These are phyloP conservation scores for Venturia pyrina DNA, from an alignment of 2,329 filamentous ascomycete species.

Conservation along the genomic window DNA sequence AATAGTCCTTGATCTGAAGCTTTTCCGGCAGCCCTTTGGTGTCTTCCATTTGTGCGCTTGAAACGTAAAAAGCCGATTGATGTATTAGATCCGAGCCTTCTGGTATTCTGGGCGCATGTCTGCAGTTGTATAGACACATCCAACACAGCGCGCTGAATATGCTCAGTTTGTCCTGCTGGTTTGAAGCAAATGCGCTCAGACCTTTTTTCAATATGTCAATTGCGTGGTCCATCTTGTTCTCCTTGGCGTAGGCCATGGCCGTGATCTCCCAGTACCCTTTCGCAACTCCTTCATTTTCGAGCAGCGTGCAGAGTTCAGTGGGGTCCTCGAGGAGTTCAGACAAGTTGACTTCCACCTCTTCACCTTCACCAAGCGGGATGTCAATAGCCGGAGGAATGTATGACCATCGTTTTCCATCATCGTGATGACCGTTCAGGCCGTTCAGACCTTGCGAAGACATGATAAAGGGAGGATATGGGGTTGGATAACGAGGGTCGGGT, in stretches of 20 bases:
- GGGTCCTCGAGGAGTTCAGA: constrained; percentile 87
- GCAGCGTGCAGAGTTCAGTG: constrained; percentile 85
- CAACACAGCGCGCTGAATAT: constrained; percentile 79
- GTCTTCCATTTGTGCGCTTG: not conserved
- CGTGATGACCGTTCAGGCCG: constrained; percentile 6
- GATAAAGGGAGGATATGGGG: not conserved
- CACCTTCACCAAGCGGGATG: constrained; percentile 52
- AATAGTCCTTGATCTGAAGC: constrained; percentile 70
- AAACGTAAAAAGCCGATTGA: constrained; percentile 6
- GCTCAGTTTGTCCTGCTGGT: constrained; percentile 72
- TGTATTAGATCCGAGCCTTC: constrained; percentile 32
- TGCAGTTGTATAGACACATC: constrained; percentile 83
- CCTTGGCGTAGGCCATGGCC: constrained; percentile 90
- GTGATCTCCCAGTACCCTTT: constrained; percentile 98
- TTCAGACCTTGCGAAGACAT: constrained; percentile 5
- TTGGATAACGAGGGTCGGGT: not conserved
- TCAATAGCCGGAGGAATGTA: constrained; percentile 49
- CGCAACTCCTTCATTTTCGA: constrained; percentile 87
- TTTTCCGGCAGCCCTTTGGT: constrained; percentile 5
- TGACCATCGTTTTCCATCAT: constrained; percentile 4
- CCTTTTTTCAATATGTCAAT: constrained; percentile 64
- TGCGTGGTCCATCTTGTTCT: constrained; percentile 80
- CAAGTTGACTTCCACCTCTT: constrained; percentile 82
- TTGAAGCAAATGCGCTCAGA: constrained; percentile 59
- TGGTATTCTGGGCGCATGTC: constrained; percentile 61